Percentiles rank a stretch among this genome's conserved stretches.
Conservation (phyloP, 768 basidiomycete genomes). For the Leccinum disarticulatum region DNA sequence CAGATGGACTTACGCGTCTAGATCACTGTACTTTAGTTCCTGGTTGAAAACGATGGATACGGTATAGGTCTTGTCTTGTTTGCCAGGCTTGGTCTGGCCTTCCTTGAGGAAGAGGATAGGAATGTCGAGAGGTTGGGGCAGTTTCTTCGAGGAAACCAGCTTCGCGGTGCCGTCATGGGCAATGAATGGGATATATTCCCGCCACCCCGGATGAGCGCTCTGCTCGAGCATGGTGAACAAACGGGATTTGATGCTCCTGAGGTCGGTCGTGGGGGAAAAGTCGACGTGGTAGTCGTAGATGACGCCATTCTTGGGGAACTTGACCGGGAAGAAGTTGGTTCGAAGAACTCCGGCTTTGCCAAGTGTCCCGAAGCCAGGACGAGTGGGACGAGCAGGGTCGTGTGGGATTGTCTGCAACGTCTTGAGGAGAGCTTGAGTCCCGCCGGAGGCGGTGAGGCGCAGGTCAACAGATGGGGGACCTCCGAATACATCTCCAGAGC, state of each 20-base stretch:
- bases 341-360: constrained; percentile 44
- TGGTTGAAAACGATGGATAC: constrained; percentile 35
- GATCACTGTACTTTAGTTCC: constrained; percentile 30
- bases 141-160: constrained; percentile 39
- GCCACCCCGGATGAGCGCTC: constrained; percentile 38
- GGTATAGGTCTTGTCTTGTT: constrained; percentile 36
- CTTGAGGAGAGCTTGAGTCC: constrained; percentile 24
- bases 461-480: constrained; percentile 34
- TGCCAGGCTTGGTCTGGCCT: constrained; percentile 34
- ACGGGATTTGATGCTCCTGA: constrained; percentile 39
- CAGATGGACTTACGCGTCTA: constrained; percentile 34
- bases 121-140: constrained; percentile 39
- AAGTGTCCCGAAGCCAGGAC: constrained; percentile 46
- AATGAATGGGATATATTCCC: constrained; percentile 30
- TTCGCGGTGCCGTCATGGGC: constrained; percentile 45
- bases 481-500: constrained; percentile 33
- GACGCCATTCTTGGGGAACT: constrained; percentile 36
- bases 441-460: constrained; percentile 29
- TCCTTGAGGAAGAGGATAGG: constrained; percentile 40
- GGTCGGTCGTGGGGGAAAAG: constrained; percentile 34
- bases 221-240: constrained; percentile 46
- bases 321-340: constrained; percentile 51
- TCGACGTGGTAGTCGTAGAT: constrained; percentile 48
- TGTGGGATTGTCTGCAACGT: constrained; percentile 31
- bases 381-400: constrained; percentile 40